phyloP scores from a whole-genome alignment of 441 rosid species.

The Capsella rubella region DNA sequence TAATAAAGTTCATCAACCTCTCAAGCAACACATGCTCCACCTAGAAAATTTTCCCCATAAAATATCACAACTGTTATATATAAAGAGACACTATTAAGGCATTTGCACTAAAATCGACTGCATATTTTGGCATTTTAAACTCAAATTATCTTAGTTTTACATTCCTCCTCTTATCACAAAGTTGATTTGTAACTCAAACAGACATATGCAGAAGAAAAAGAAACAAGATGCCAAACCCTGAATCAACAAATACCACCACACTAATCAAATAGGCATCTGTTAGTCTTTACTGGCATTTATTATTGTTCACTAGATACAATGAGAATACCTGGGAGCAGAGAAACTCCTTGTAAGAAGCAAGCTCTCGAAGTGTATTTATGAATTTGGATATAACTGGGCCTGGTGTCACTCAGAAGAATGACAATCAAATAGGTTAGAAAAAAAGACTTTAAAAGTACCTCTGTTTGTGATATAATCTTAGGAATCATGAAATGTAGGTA shows the following conservation, averaged over 20 bases:
- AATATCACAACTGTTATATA: constrained; percentile 16
- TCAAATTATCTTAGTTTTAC: not conserved
- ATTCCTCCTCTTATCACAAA: not conserved
- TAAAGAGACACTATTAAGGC: constrained; percentile 1
- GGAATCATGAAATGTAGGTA: not conserved
- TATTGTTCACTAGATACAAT: constrained; percentile 12
- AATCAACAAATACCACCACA: not conserved
- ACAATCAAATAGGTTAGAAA: constrained; percentile 34
- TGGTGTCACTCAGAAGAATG: constrained; percentile 44
- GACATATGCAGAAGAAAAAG: not conserved
- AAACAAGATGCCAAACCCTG: not conserved
- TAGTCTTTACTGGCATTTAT: constrained; percentile 5
- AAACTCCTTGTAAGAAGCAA: constrained; percentile 85
- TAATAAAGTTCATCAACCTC: constrained; percentile 70
- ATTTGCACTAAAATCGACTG: not conserved
- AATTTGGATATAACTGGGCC: constrained; percentile 89
- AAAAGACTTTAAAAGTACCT: not conserved
- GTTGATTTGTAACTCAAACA: constrained; percentile 9
- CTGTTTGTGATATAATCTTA: not conserved
- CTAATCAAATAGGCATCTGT: constrained; percentile 19
- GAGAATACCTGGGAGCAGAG: constrained; percentile 81
- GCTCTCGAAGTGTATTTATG: constrained; percentile 76
- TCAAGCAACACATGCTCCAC: constrained; percentile 86
- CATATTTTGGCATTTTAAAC: not conserved
- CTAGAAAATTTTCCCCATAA: constrained; percentile 47